Conservation (phyloP, 2,329 filamentous ascomycete genomes). For the Alternaria incomplexa region DNA sequence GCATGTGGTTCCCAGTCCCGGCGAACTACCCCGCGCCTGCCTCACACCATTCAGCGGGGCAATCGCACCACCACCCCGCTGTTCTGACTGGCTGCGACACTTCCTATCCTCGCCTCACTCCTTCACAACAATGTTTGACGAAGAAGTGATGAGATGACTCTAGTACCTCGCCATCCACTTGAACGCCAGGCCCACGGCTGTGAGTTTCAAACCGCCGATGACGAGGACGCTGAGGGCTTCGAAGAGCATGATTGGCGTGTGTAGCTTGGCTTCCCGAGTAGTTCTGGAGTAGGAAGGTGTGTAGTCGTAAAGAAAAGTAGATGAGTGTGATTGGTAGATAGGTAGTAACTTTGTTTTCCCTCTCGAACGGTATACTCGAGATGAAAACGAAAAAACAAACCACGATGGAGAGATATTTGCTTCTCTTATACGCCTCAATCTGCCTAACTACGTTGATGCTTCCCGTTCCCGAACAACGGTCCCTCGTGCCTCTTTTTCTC, state of each 20-base stretch:
- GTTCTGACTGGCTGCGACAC: neutral
- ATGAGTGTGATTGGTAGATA: neutral
- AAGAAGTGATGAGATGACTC: neutral
- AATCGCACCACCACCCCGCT: conserved; percentile 16
- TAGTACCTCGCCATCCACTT: conserved; percentile 35
- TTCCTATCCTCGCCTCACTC: neutral
- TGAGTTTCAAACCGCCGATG: conserved; percentile 38
- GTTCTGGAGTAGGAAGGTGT: neutral
- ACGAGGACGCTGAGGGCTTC: conserved; percentile 31
- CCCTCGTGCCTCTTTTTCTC: neutral
- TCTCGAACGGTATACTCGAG: neutral
- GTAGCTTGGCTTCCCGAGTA: neutral
- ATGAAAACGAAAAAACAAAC: neutral
- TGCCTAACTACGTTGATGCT: neutral
- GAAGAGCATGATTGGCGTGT: conserved; percentile 20
- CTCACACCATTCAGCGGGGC: conserved; percentile 26
- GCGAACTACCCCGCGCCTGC: neutral
- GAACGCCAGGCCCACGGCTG: conserved; percentile 36
- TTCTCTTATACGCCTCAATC: neutral
- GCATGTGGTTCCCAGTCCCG: neutral
- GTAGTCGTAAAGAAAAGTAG: neutral
- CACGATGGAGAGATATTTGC: neutral
- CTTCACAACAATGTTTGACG: neutral
- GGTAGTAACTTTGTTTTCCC: neutral
- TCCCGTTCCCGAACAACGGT: neutral